Evolutionary conservation across 2,329 filamentous ascomycete genomes (phyloP).

Genomic region (Arthrobotrys megalospora): DNA sequence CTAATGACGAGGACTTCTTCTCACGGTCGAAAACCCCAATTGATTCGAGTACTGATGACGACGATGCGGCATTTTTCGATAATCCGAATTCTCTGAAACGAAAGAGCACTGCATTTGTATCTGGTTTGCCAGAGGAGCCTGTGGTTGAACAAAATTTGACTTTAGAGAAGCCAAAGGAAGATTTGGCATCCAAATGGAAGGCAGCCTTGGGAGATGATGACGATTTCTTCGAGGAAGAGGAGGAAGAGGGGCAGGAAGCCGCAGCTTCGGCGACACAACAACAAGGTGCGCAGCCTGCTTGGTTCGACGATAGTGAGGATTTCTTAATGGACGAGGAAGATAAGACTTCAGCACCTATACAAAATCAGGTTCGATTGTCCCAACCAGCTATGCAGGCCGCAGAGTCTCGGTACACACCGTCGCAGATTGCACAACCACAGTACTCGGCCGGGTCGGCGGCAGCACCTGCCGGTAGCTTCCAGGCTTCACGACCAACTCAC

Average conservation of each 20-base stretch:
- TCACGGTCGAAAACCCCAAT: slow-evolving; percentile 51
- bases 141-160: background rate
- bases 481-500: slow-evolving; percentile 63
- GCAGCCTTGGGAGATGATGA: slow-evolving; percentile 84
- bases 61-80: slow-evolving; percentile 50
- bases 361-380: slow-evolving; percentile 63
- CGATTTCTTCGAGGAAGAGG: slow-evolving; percentile 71
- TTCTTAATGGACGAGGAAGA: slow-evolving; percentile 77
- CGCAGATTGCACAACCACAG: slow-evolving; percentile 61
- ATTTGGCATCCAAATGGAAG: slow-evolving; percentile 69
- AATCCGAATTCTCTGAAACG: slow-evolving; percentile 36
- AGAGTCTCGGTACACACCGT: slow-evolving; percentile 64
- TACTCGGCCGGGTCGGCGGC: slow-evolving; percentile 66
- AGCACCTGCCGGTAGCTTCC: slow-evolving; percentile 60
- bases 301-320: slow-evolving; percentile 86
- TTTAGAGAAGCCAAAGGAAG: slow-evolving; percentile 22
- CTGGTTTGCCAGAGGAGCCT: slow-evolving; percentile 18
- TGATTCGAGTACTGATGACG: slow-evolving; percentile 42
- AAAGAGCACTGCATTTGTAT: slow-evolving; percentile 44
- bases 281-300: slow-evolving; percentile 73
- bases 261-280: slow-evolving; percentile 72
- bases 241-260: slow-evolving; percentile 66
- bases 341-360: slow-evolving; percentile 65
- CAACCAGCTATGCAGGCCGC: slow-evolving; percentile 63
- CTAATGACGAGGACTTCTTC: slow-evolving; percentile 60